These are phyloP conservation scores for Ophiostoma novo-ulmi DNA, from an alignment of 2,329 filamentous ascomycete species.

Conservation along the genomic window DNA sequence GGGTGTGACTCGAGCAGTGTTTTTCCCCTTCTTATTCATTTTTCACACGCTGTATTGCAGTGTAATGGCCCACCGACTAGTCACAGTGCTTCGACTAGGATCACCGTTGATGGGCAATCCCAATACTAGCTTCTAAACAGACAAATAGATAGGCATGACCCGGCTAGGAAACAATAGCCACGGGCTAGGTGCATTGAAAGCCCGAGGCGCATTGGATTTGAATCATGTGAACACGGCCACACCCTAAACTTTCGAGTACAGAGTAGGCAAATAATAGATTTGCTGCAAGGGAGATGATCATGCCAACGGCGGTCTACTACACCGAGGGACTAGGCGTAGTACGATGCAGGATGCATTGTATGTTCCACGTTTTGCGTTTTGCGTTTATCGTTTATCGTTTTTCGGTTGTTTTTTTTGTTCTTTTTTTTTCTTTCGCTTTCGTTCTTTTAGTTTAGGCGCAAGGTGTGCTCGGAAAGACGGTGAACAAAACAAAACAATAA, in stretches of 20 bases:
- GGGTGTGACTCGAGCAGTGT: not conserved
- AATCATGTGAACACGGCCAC: slow-evolving; percentile 21
- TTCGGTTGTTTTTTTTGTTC: too few relatives aligned
- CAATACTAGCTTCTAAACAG: not conserved
- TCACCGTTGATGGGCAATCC: not conserved
- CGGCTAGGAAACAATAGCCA: not conserved
- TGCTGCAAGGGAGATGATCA: not conserved
- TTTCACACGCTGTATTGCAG: too few relatives aligned
- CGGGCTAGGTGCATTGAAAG: not conserved
- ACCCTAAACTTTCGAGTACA: not conserved
- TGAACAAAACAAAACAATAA: not conserved
- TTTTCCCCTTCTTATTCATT: not conserved
- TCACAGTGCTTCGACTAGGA: not conserved
- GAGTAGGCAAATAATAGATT: not conserved
- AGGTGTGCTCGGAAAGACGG: not conserved
- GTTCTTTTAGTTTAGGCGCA: not conserved
- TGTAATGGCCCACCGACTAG: slow-evolving; percentile 1
- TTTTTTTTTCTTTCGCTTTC: too few relatives aligned
- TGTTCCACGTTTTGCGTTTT: slow-evolving; percentile 10
- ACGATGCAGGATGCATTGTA: not conserved
- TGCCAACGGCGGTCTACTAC: slow-evolving; percentile 1
- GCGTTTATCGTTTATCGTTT: not conserved
- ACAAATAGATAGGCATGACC: not conserved
- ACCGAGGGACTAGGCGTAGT: not conserved
- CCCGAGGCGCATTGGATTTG: slow-evolving; percentile 20